These are phyloP conservation scores for Sporopachydermia quercuum DNA, from an alignment of 805 yeast species.

Conservation along the genomic window DNA sequence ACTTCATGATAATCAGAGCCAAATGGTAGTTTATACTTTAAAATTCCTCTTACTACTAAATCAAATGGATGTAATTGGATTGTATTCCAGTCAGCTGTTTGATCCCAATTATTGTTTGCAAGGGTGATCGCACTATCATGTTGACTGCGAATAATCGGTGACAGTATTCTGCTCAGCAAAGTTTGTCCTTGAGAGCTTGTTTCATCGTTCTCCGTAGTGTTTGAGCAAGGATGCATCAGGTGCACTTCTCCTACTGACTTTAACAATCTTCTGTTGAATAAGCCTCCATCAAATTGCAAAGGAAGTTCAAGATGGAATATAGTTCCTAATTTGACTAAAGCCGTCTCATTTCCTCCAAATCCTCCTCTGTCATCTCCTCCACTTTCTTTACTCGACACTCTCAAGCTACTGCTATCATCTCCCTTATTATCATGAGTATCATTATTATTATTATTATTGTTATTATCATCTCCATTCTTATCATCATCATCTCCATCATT, in stretches of 20 bases:
- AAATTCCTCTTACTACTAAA: constrained; percentile 65
- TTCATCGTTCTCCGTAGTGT: constrained; percentile 15
- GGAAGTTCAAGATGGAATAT: constrained; percentile 56
- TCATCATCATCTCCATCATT: constrained; percentile 1
- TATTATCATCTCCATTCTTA: constrained; percentile 3
- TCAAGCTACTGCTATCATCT: no score
- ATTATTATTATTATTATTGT: constrained; percentile 4
- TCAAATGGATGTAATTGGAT: constrained; percentile 75
- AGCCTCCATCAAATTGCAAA: constrained; percentile 60
- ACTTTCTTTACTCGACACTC: no score
- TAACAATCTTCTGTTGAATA: constrained; percentile 46
- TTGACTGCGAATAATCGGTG: no score
- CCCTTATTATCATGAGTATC: not conserved
- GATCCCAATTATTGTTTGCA: no score
- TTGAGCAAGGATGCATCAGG: constrained; percentile 54
- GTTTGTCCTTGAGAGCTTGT: constrained; percentile 4
- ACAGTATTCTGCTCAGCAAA: no score
- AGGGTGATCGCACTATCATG: no score
- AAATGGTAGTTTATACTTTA: constrained; percentile 65
- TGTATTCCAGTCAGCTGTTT: constrained; percentile 32
- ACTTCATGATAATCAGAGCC: constrained; percentile 14
- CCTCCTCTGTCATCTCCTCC: not conserved
- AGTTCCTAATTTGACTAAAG: constrained; percentile 30
- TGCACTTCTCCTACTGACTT: constrained; percentile 57
- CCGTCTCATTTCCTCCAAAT: constrained; percentile 1